Conservation (phyloP, 352 stramenopile genomes). For the Pythium sp. region DNA sequence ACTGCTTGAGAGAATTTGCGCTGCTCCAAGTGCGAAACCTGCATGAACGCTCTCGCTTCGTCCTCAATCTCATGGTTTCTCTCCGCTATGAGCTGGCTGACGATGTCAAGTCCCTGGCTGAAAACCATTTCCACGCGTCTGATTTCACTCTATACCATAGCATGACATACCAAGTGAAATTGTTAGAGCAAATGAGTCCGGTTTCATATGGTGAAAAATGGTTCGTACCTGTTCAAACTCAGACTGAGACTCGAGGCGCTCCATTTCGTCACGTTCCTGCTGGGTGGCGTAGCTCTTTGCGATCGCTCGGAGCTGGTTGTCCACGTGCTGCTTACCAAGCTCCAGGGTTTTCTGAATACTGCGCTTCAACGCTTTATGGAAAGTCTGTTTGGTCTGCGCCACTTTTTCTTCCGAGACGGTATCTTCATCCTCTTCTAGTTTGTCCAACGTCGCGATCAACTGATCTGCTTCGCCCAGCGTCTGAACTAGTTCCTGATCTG, state of each 20-base stretch:
- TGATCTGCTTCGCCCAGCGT: conserved; percentile 14
- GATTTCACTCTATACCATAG: conserved; percentile 9
- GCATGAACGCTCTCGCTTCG: conserved; percentile 14
- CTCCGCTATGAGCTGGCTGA: neutral
- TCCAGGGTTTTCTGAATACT: conserved; percentile 14
- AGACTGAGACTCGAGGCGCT: conserved; percentile 7
- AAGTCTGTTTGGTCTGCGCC: neutral
- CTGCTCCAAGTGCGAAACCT: conserved; percentile 10
- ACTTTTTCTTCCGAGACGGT: neutral
- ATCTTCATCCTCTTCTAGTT: conserved; percentile 2
- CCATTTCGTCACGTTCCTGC: conserved; percentile 12
- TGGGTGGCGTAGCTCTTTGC: conserved; percentile 5
- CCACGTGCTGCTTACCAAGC: conserved; percentile 5
- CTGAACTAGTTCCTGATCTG: conserved; percentile 11
- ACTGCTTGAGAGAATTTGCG: conserved; percentile 9
- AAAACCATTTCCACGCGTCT: conserved; percentile 7
- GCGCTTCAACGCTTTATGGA: conserved; percentile 4
- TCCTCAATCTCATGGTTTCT: conserved; percentile 6
- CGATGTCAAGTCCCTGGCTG: conserved; percentile 6
- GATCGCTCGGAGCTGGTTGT: conserved; percentile 5
- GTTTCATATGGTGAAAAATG: neutral
- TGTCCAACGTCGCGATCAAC: conserved; percentile 3
- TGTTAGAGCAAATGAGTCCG: neutral
- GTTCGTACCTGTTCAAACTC: conserved; percentile 19
- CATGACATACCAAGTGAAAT: neutral